Evolutionary conservation across 495 filamentous ascomycete species (phyloP).

Genomic region (Aspergillus steynii): DNA sequence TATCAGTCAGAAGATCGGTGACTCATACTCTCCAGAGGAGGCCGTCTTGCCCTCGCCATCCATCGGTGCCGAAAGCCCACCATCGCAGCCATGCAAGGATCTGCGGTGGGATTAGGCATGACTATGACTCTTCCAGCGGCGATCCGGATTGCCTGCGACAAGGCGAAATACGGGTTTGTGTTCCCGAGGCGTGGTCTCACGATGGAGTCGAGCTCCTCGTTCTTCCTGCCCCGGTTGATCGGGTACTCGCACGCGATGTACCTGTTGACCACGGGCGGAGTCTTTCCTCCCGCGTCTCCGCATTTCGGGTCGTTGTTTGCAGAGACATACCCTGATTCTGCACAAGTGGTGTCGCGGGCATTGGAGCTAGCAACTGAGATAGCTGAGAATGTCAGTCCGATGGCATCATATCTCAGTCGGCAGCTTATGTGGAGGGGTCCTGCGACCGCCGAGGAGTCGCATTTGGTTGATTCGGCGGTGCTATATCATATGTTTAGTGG

Average conservation of each 20-base stretch:
- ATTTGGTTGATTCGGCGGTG: slow-evolving; percentile 54
- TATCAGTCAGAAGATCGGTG: not conserved
- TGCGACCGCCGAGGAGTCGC: slow-evolving; percentile 50
- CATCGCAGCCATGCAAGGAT: slow-evolving; percentile 60
- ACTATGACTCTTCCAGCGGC: slow-evolving; percentile 62
- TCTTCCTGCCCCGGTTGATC: slow-evolving; percentile 58
- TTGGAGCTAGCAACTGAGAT: slow-evolving; percentile 55
- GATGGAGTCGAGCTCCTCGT: slow-evolving; percentile 58
- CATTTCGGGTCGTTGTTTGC: slow-evolving; percentile 46
- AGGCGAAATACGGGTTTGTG: slow-evolving; percentile 59
- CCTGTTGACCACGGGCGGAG: slow-evolving; percentile 30
- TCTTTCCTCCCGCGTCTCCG: slow-evolving; percentile 15
- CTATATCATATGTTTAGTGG: slow-evolving; percentile 52
- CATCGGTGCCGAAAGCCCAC: slow-evolving; percentile 61
- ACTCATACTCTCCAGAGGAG: slow-evolving; percentile 10
- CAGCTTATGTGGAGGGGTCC: slow-evolving; percentile 55
- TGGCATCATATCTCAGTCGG: slow-evolving; percentile 49
- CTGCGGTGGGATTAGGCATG: slow-evolving; percentile 63
- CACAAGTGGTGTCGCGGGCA: slow-evolving; percentile 50
- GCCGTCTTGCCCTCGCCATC: slow-evolving; percentile 53
- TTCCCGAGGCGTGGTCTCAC: slow-evolving; percentile 60
- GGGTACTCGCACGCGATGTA: slow-evolving; percentile 55
- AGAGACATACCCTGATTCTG: slow-evolving; percentile 45
- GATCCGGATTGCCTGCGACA: slow-evolving; percentile 48
- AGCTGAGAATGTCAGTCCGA: slow-evolving; percentile 48